These are phyloP conservation scores for Lophium mytilinum DNA, from an alignment of 495 filamentous ascomycete species.

Conservation along the genomic window DNA sequence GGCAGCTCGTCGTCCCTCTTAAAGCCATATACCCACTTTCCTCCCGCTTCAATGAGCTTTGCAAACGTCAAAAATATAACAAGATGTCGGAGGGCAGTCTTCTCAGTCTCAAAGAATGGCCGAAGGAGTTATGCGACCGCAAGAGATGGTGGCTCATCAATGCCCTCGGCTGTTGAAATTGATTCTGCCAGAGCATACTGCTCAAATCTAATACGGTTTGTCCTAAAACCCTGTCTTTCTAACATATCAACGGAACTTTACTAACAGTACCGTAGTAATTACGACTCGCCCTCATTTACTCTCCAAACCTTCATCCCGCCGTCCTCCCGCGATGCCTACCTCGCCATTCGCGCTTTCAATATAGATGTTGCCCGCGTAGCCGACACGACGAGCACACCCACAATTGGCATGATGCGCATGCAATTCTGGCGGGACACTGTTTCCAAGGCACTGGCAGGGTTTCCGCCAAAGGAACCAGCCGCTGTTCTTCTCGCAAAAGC, in stretches of 20 bases:
- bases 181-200: not conserved
- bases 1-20: not conserved
- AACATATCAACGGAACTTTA: not conserved
- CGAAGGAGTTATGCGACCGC: not conserved
- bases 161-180: not conserved
- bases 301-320: conserved; percentile 74
- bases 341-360: conserved; percentile 88
- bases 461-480: conserved; percentile 81
- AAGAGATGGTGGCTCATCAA: not conserved
- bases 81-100: not conserved
- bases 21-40: not conserved
- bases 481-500: conserved; percentile 72
- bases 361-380: conserved; percentile 81
- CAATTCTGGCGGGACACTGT: conserved; percentile 91
- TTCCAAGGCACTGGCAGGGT: conserved; percentile 59
- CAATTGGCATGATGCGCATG: conserved; percentile 76
- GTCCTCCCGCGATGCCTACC: conserved; percentile 65
- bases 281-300: conserved; percentile 81
- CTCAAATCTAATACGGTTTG: not conserved
- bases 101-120: not conserved
- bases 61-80: not conserved
- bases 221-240: not conserved
- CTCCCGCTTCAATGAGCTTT: not conserved
- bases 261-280: conserved; percentile 45
- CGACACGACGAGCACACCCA: conserved; percentile 72